Evolutionary conservation across 139 green algal genomes (phyloP), one percentile per base, ranked within the genome.

Genomic region (Penium margaritaceum): DNA sequence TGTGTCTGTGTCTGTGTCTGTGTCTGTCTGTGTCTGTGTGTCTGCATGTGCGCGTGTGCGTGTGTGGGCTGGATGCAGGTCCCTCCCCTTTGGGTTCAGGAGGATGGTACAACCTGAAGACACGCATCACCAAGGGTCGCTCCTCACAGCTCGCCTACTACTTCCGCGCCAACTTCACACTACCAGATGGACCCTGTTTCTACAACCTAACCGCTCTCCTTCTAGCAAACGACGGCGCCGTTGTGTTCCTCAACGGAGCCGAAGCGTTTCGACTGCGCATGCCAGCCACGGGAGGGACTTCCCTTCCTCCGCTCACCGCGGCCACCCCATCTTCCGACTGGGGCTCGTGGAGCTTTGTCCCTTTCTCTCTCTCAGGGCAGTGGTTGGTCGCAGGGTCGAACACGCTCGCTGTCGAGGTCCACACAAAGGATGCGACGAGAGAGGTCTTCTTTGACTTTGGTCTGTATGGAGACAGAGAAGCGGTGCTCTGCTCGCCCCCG

Each of bases 211-310:
- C 57, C 24, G 29, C 24, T 29, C 46, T 21, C 24, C 2, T 76
- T 7, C 47, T 76, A 2, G 46, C 15, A 27, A 76, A 66, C 27
- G 68, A 76, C 21, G 68, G 68, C 32, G 68, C 68, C 30, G 68
- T 76, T 27, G 36, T 76, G 27, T 76, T 69, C 29, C 19, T 76
- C 30, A 76, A 76, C 55, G 68, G 68, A 30, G 29, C 33, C 14
- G 68, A 76, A 38, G 51, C 24, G 0, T 33, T 38, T 27, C 38
- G n/a, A n/a, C n/a, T n/a, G n/a, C n/a, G n/a, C n/a, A n/a, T n/a
- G n/a, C n/a, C n/a, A n/a, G n/a, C n/a, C n/a, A n/a, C n/a, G n/a
- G 66, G 14, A 15, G 15, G 4, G 44, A 76, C 46, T 27, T 76
- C 19, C 68, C 68, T 24, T 27, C 34, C n/a, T 30, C 30, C 29